A percentile compares a stretch with the other conserved stretches of the same genome.
Evolutionary conservation across 441 rosid species (phyloP).

Genomic region (Gossypium schwendimanii): DNA sequence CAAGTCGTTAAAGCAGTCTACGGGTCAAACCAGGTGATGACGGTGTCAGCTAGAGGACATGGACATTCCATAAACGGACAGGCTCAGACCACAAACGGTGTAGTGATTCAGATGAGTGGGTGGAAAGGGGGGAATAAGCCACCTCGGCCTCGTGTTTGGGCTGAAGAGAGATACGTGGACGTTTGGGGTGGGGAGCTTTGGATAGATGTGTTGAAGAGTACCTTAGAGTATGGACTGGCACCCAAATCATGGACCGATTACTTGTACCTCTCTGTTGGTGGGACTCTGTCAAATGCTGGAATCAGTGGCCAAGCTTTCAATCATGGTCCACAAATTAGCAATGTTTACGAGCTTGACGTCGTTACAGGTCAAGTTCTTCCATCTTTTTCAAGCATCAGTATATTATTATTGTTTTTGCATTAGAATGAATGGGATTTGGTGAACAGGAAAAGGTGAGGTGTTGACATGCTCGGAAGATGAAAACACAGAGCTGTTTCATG

Average conservation of each 20-base stretch:
- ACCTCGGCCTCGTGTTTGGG: slow-evolving; percentile 32
- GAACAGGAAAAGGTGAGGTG: slow-evolving; percentile 69
- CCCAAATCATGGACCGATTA: slow-evolving; percentile 97
- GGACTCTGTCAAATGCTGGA: slow-evolving; percentile 88
- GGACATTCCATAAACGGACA: slow-evolving; percentile 94
- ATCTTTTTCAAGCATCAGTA: neutral
- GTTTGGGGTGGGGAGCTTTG: slow-evolving; percentile 97
- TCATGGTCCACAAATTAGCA: slow-evolving; percentile 86
- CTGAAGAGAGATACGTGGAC: slow-evolving; percentile 55
- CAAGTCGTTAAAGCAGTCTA: slow-evolving; percentile 43
- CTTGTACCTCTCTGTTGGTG: slow-evolving; percentile 82
- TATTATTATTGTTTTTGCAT: neutral
- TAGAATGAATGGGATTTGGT: neutral
- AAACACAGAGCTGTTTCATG: slow-evolving; percentile 66
- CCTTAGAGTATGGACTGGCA: slow-evolving; percentile 64
- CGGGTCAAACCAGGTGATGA: slow-evolving; percentile 37
- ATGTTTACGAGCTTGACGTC: slow-evolving; percentile 81
- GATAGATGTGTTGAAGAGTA: slow-evolving; percentile 68
- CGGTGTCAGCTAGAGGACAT: slow-evolving; percentile 79
- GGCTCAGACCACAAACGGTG: slow-evolving; percentile 50
- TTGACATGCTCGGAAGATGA: slow-evolving; percentile 59
- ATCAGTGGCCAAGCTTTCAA: slow-evolving; percentile 92
- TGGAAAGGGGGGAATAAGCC: slow-evolving; percentile 14
- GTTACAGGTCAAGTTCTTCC: slow-evolving; percentile 55
- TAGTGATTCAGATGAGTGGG: slow-evolving; percentile 66